Base-by-base conservation (phyloP, 768 basidiomycete species). In the Myochromella boudieri region DNA sequence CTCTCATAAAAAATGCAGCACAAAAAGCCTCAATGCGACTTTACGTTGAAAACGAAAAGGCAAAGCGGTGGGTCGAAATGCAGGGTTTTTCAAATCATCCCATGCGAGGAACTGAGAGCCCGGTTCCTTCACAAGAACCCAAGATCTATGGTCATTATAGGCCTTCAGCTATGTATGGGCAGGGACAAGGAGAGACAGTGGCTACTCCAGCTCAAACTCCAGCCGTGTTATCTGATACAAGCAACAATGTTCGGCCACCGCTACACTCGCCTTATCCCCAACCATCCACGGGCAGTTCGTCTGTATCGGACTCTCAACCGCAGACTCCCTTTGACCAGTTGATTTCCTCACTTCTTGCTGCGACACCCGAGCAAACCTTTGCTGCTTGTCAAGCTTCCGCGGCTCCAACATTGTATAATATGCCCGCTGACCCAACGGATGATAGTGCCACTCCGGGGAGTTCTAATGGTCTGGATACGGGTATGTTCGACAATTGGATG, bases 11-110 rank as follows among this genome's bases (percentile, higher is more conserved):
- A 56, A 65, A 62, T 40, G 86, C 86, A 4, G 72, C 78, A 12
- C 69, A 69, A 46, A 85, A 80, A 58, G 86, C 84, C 26, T 78
- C 83, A 1, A 67, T 78, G 29, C 79, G 75, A 58, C 77, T 74
- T 9, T 75, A 73, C 51, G 32, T 74, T 32, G 61, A 65, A 37
- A 52, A 64, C 33, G 51, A 55, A 29, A 55, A 56, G 21, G 42
- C 31, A 22, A 48, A 44, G 31, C 46, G 43, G 44, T 38, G 45
- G 42, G 17, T 43, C 18, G 7, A 6, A 14, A 4, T 5, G 6
- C 14, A 12, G 14, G 33, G n/a, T n/a, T n/a, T n/a, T n/a, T n/a
- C n/a, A n/a, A n/a, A n/a, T n/a, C n/a, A n/a, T n/a, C n/a, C n/a
- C n/a, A n/a, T n/a, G n/a, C n/a, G n/a, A n/a, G n/a, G n/a, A n/a